These are phyloP conservation scores for Tricholoma terreum DNA, from an alignment of 768 basidiomycete species.

Conservation along the genomic window DNA sequence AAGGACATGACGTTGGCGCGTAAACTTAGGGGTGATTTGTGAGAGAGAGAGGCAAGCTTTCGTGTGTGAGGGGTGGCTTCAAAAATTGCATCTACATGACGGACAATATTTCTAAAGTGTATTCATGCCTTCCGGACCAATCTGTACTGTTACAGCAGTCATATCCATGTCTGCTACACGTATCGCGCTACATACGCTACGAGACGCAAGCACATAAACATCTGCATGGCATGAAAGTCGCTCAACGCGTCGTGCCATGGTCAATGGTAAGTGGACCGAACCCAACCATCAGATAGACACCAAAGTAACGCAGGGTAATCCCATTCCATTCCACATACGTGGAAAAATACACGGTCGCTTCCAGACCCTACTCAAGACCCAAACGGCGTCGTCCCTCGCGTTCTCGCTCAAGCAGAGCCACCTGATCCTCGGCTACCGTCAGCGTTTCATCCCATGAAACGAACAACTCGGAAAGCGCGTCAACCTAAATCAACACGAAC, in stretches of 20 bases:
- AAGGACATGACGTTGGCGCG: neutral
- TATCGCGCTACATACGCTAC: neutral
- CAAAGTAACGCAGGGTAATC: too few relatives aligned
- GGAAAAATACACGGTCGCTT: neutral
- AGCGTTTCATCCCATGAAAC: conserved; percentile 82
- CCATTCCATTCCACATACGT: neutral
- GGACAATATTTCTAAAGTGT: too few relatives aligned
- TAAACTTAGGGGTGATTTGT: neutral
- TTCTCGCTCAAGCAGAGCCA: conserved; percentile 57
- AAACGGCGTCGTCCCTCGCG: conserved; percentile 56
- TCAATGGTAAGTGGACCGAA: neutral
- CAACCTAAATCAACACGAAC: conserved; percentile 49
- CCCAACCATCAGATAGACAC: neutral
- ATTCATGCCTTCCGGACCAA: neutral
- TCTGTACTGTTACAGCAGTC: too few relatives aligned
- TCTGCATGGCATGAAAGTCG: neutral
- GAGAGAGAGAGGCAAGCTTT: too few relatives aligned
- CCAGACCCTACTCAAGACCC: conserved; percentile 46
- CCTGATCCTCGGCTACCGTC: conserved; percentile 60
- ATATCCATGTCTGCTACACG: too few relatives aligned
- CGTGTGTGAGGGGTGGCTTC: too few relatives aligned
- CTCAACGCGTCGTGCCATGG: neutral
- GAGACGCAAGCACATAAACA: neutral
- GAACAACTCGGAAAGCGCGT: conserved; percentile 78
- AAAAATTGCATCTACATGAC: too few relatives aligned